Conservation (phyloP, 768 basidiomycete species). For the Boletus reticuloceps region DNA sequence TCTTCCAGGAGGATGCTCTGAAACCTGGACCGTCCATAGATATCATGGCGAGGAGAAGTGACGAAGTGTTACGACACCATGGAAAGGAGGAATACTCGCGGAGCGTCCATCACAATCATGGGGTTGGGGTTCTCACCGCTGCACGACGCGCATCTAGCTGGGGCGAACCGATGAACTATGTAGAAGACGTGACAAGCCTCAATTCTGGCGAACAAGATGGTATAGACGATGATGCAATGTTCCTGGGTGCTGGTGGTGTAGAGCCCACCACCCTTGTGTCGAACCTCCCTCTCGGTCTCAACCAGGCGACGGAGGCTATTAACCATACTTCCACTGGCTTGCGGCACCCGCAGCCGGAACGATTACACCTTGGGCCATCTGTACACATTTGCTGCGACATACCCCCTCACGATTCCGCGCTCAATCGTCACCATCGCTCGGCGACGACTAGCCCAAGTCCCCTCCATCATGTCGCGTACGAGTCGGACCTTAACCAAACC, state of each 20-base stretch:
- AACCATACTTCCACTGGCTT: constrained; percentile 16
- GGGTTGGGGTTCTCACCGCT: constrained; percentile 35
- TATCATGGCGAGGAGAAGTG: constrained; percentile 37
- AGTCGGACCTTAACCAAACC: constrained; percentile 28
- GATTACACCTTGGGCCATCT: constrained; percentile 18
- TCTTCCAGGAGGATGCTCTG: constrained; percentile 21
- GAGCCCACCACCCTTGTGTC: constrained; percentile 32
- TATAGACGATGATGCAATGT: constrained; percentile 50
- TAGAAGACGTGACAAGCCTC: constrained; percentile 43
- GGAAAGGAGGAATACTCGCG: constrained; percentile 23
- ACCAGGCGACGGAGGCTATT: constrained; percentile 22
- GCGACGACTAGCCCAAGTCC: constrained; percentile 40
- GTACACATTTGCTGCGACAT: constrained; percentile 25
- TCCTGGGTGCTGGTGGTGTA: constrained; percentile 52
- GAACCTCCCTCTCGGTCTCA: constrained; percentile 35
- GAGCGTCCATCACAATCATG: constrained; percentile 25
- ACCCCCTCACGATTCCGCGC: constrained; percentile 19
- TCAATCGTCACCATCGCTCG: constrained; percentile 27
- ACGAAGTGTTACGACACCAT: constrained; percentile 41
- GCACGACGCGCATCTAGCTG: constrained; percentile 65
- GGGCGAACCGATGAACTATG: constrained; percentile 47
- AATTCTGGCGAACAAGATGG: constrained; percentile 46
- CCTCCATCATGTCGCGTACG: constrained; percentile 34
- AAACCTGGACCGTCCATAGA: constrained; percentile 19
- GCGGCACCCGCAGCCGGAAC: constrained; percentile 34